Percentiles rank a stretch among this genome's conserved stretches.
These are phyloP conservation scores for Moringa oleifera DNA, from an alignment of 345 rosid genomes.

Conservation along the genomic window DNA sequence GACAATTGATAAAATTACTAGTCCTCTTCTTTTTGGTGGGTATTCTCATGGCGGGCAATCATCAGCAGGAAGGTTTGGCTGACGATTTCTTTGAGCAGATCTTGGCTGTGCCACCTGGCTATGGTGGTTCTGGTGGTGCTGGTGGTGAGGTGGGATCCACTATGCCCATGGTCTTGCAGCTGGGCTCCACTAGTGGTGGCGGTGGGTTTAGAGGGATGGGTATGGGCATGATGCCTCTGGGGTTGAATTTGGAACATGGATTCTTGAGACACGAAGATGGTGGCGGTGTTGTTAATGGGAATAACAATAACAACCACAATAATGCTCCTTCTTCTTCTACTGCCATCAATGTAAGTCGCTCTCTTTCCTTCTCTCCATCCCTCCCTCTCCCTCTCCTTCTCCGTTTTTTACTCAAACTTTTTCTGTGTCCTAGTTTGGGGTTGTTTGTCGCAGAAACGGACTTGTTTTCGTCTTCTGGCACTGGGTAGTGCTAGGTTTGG, in stretches of 20 bases:
- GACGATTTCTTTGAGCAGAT: slow-evolving; percentile 80
- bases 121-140: slow-evolving; percentile 23
- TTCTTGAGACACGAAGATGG: slow-evolving; percentile 36
- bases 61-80: slow-evolving; percentile 45
- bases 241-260: slow-evolving; percentile 36
- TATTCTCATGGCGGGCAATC: slow-evolving; percentile 45
- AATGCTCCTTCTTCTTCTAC: slow-evolving; percentile 31
- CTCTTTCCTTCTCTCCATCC: neutral
- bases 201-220: slow-evolving; percentile 26
- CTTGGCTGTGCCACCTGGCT: slow-evolving; percentile 45
- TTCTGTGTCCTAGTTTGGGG: neutral
- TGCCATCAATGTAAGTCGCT: slow-evolving; percentile 36
- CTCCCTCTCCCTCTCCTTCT: neutral
- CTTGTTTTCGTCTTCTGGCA: neutral
- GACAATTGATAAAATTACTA: neutral
- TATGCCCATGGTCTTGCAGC: slow-evolving; percentile 51
- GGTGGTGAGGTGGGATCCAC: slow-evolving; percentile 23
- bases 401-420: no score
- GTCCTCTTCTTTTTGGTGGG: neutral
- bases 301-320: slow-evolving; percentile 14
- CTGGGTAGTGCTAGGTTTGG: neutral
- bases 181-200: slow-evolving; percentile 31
- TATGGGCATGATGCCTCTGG: slow-evolving; percentile 27
- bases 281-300: slow-evolving; percentile 13
- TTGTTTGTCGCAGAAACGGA: no score